A percentile compares a stretch with the other conserved stretches of the same genome.
These are phyloP conservation scores for Obelidium mucronatum DNA, from an alignment of 192 early-diverging fungal genomes.

Conservation along the genomic window DNA sequence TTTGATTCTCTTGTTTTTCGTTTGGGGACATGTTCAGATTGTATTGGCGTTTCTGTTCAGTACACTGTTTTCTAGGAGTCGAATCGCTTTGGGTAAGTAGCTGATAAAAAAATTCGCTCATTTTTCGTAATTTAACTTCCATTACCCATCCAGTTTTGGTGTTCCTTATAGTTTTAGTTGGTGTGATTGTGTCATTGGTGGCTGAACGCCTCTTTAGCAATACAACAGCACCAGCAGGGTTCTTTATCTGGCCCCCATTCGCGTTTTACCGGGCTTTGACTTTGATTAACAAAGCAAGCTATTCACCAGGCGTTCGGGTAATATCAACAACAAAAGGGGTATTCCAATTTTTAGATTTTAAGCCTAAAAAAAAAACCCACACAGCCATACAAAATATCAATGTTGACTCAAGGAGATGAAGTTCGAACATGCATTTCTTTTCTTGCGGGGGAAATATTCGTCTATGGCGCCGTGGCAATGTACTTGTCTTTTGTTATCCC, in stretches of 20 bases:
- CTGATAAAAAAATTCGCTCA: no score
- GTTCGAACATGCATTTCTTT: slow-evolving; percentile 61
- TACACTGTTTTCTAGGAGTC: slow-evolving; percentile 67
- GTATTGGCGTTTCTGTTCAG: slow-evolving; percentile 71
- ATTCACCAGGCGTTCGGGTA: no score
- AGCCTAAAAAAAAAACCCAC: background rate
- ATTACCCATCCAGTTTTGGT: slow-evolving; percentile 53
- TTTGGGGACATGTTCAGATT: slow-evolving; percentile 74
- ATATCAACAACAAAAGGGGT: no score
- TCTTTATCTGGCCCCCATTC: slow-evolving; percentile 81
- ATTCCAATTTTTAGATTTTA: background rate
- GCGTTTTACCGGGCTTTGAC: slow-evolving; percentile 73
- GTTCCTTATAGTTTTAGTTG: slow-evolving; percentile 72
- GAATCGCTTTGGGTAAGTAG: slow-evolving; percentile 61
- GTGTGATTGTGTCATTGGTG: slow-evolving; percentile 69
- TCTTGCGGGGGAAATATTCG: slow-evolving; percentile 54
- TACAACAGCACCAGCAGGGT: slow-evolving; percentile 47
- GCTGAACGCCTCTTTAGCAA: slow-evolving; percentile 50
- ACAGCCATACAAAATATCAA: slow-evolving; percentile 63
- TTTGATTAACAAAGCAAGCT: slow-evolving; percentile 62
- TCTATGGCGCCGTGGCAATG: slow-evolving; percentile 53
- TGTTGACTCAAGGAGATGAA: slow-evolving; percentile 60
- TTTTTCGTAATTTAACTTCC: background rate
- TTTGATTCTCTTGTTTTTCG: slow-evolving; percentile 65
- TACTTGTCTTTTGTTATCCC: slow-evolving; percentile 61